These are phyloP conservation scores for Nadsonia fulvescens DNA, from an alignment of 805 yeast species.

Conservation along the genomic window DNA sequence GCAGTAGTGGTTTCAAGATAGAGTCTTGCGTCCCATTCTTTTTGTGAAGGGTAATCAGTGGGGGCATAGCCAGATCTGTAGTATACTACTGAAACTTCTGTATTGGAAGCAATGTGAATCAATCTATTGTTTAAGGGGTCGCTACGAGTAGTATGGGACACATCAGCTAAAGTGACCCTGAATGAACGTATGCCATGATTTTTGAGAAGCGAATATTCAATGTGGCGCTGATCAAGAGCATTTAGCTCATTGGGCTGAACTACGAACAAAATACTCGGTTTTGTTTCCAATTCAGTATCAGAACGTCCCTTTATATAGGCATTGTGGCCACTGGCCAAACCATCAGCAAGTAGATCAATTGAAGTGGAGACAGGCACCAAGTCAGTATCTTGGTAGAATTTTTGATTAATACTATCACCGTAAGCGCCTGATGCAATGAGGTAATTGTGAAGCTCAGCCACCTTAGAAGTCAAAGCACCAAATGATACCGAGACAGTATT, in stretches of 20 bases:
- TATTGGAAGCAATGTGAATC: slow-evolving; percentile 34
- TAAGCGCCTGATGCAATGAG: slow-evolving; percentile 23
- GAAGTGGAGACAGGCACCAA: slow-evolving; percentile 57
- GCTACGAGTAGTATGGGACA: slow-evolving; percentile 25
- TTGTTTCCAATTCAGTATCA: slow-evolving; percentile 8
- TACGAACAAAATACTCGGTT: slow-evolving; percentile 54
- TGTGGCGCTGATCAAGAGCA: slow-evolving; percentile 74
- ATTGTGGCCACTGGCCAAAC: slow-evolving; percentile 47
- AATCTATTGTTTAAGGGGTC: too few species aligned
- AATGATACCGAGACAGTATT: slow-evolving; percentile 92
- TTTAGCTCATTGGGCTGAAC: slow-evolving; percentile 79
- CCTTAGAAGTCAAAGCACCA: slow-evolving; percentile 74
- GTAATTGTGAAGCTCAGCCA: slow-evolving; percentile 56
- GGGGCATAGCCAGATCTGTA: slow-evolving; percentile 85
- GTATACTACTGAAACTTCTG: slow-evolving; percentile 76
- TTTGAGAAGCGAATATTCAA: slow-evolving; percentile 53
- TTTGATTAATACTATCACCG: slow-evolving; percentile 4
- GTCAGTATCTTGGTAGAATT: too few species aligned
- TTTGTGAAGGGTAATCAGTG: slow-evolving; percentile 45
- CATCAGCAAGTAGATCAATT: slow-evolving; percentile 38
- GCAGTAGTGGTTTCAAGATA: slow-evolving; percentile 58
- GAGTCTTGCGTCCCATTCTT: slow-evolving; percentile 64
- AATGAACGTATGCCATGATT: slow-evolving; percentile 39
- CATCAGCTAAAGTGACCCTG: slow-evolving; percentile 51
- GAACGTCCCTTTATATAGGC: slow-evolving; percentile 24